Evolutionary conservation across 352 stramenopile genomes (phyloP).

Genomic region (Plasmopara viticola): DNA sequence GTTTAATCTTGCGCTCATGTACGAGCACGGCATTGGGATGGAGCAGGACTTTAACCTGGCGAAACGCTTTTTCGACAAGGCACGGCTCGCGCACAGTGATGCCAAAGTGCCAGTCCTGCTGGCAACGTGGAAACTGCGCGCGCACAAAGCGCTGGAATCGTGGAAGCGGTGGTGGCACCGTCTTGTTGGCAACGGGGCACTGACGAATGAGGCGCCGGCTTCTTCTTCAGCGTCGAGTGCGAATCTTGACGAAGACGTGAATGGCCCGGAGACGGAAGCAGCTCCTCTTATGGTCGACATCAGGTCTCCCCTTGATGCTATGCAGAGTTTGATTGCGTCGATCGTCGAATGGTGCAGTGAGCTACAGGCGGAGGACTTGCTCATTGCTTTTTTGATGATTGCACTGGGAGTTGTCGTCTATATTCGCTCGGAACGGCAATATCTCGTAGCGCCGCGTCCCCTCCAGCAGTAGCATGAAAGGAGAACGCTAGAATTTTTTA

Average conservation of each 20-base stretch:
- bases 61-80: slow-evolving; percentile 88
- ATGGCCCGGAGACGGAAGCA: slow-evolving; percentile 2
- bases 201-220: slow-evolving; percentile 5
- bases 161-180: slow-evolving; percentile 65
- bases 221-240: neutral
- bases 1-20: slow-evolving; percentile 90
- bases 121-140: slow-evolving; percentile 78
- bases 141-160: slow-evolving; percentile 39
- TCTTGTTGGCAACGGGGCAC: slow-evolving; percentile 42
- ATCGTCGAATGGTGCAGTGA: neutral
- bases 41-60: slow-evolving; percentile 88
- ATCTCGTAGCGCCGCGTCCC: slow-evolving; percentile 31
- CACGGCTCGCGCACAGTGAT: slow-evolving; percentile 61
- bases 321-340: neutral
- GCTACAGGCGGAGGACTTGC: slow-evolving; percentile 58
- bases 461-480: slow-evolving; percentile 8
- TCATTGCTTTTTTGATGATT: slow-evolving; percentile 55
- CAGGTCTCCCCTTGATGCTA: slow-evolving; percentile 25
- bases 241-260: neutral
- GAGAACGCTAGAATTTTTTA: neutral
- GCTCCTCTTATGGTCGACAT: slow-evolving; percentile 22
- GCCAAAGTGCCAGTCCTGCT: slow-evolving; percentile 73
- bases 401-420: slow-evolving; percentile 66
- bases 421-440: slow-evolving; percentile 63
- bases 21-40: slow-evolving; percentile 76